phyloP scores from a whole-genome alignment of 257 asterid species.

The Fraxinus quadrangulata region DNA sequence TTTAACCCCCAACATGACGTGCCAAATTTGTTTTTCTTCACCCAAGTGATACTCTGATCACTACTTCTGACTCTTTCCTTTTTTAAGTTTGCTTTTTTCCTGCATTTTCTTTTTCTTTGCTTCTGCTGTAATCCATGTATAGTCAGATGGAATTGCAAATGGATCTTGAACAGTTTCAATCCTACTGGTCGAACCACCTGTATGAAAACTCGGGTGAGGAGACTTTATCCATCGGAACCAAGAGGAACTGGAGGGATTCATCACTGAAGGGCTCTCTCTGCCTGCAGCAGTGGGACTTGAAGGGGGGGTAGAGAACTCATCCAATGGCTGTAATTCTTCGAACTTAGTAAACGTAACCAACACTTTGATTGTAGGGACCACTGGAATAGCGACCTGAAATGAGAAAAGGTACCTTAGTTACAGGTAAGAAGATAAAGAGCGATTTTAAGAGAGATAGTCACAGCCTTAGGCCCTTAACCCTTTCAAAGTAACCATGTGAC shows the following conservation, averaged over 20 bases:
- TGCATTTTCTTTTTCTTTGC: conserved; percentile 91
- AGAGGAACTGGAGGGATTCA: conserved; percentile 63
- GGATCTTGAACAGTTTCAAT: conserved; percentile 80
- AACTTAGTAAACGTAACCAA: conserved; percentile 91
- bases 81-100: conserved; percentile 74
- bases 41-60: not conserved
- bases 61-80: conserved; percentile 58
- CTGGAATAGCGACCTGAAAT: conserved; percentile 89
- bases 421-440: not conserved
- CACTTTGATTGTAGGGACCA: conserved; percentile 87
- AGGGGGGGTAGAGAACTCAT: conserved; percentile 91
- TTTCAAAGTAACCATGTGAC: not conserved
- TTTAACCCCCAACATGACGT: not conserved
- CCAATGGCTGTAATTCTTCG: conserved; percentile 82
- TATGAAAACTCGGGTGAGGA: conserved; percentile 58
- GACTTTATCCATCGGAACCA: conserved; percentile 97
- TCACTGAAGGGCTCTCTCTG: conserved; percentile 55
- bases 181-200: conserved; percentile 55
- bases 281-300: conserved; percentile 64
- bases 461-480: not conserved
- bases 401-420: not conserved
- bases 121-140: conserved; percentile 81
- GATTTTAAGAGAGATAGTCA: not conserved
- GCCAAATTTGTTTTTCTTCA: not conserved
- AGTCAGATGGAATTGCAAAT: conserved; percentile 74